Conservation (phyloP, 2,329 filamentous ascomycete genomes). For the Venturia asperata region DNA sequence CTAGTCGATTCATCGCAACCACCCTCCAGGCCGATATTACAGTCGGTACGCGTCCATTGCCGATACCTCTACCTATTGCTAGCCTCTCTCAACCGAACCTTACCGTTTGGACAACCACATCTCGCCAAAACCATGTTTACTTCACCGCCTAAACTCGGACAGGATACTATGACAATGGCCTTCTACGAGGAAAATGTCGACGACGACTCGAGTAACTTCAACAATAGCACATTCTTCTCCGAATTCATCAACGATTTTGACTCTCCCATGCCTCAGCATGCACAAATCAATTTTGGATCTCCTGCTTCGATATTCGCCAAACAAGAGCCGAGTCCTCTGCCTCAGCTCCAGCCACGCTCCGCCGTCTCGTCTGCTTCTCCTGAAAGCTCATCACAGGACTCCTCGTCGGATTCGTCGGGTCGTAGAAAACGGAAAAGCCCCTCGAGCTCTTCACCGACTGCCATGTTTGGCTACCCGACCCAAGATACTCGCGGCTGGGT, state of each 20-base stretch:
- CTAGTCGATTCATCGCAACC: background rate
- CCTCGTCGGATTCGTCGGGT: slow-evolving; percentile 36
- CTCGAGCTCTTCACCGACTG: slow-evolving; percentile 31
- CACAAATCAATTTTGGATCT: slow-evolving; percentile 16
- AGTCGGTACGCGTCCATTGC: background rate
- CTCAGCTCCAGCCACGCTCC: slow-evolving; percentile 22
- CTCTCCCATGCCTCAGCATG: slow-evolving; percentile 9
- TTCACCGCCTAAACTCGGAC: slow-evolving; percentile 12
- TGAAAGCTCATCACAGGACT: slow-evolving; percentile 38
- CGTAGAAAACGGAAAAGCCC: slow-evolving; percentile 36
- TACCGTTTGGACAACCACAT: background rate
- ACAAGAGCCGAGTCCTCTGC: slow-evolving; percentile 13
- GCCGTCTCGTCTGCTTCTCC: slow-evolving; percentile 28
- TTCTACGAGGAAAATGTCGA: background rate
- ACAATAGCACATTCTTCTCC: slow-evolving; percentile 9
- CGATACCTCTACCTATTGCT: background rate
- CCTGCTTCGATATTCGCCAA: slow-evolving; percentile 4
- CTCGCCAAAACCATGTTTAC: slow-evolving; percentile 1
- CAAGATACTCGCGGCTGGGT: slow-evolving; percentile 19
- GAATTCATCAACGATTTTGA: slow-evolving; percentile 16
- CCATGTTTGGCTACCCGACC: slow-evolving; percentile 20
- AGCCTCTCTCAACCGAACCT: background rate
- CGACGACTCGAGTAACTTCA: background rate
- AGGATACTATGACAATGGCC: slow-evolving; percentile 8
- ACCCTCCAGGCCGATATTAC: background rate